Evolutionary conservation across 768 basidiomycete species (phyloP).

Genomic region (Punctularia strigosozonata): DNA sequence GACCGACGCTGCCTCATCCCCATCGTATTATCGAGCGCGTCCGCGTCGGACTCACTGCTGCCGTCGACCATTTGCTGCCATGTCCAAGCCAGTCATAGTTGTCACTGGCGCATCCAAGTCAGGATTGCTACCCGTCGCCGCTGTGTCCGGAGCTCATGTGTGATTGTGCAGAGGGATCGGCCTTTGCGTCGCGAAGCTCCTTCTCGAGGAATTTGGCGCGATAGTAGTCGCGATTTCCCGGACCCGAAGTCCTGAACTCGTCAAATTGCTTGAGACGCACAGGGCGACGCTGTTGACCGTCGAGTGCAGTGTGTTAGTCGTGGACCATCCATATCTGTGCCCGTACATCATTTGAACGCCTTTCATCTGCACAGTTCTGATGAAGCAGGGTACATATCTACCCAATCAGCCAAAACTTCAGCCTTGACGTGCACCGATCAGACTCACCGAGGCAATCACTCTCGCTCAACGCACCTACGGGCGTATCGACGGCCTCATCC

Average conservation of each 20-base stretch:
- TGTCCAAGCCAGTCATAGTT: constrained; percentile 47
- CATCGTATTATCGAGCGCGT: too few species aligned
- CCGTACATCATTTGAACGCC: neutral
- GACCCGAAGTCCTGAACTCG: constrained; percentile 51
- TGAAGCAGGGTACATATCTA: too few species aligned
- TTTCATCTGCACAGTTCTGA: neutral
- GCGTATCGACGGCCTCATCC: constrained; percentile 61
- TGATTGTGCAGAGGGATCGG: constrained; percentile 60
- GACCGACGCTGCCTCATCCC: too few species aligned
- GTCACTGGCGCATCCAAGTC: constrained; percentile 84
- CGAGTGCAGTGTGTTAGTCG: constrained; percentile 68
- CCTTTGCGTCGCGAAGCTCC: constrained; percentile 58
- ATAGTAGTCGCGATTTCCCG: constrained; percentile 73
- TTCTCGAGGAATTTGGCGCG: constrained; percentile 50
- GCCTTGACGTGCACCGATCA: constrained; percentile 39
- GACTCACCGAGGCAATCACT: constrained; percentile 43
- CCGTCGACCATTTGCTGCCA: too few species aligned
- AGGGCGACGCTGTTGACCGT: constrained; percentile 34
- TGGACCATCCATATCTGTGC: neutral
- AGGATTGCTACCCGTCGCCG: too few species aligned
- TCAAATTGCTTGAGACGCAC: constrained; percentile 31
- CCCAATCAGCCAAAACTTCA: too few species aligned
- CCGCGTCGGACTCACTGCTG: too few species aligned
- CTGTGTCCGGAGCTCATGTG: too few species aligned
- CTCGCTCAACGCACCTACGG: constrained; percentile 42